phyloP scores from a whole-genome alignment of 2,329 filamentous ascomycete species.

The Aspergillus terreus region DNA sequence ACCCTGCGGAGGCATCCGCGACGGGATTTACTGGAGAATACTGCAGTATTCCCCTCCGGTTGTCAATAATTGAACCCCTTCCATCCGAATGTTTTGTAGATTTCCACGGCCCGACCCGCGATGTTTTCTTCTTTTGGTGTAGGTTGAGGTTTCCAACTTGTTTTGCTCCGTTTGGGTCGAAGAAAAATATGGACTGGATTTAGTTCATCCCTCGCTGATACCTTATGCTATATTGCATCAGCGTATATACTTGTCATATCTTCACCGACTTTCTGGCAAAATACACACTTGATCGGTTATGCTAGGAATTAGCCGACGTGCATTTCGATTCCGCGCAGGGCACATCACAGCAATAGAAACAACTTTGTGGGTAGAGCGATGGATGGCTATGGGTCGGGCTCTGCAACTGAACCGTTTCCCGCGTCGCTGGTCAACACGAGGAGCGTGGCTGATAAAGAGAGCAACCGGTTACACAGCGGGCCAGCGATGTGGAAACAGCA shows the following conservation, averaged over 20 bases:
- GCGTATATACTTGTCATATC: slow-evolving; percentile 4
- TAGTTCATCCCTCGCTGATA: neutral
- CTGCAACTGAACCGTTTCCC: neutral
- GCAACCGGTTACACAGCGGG: neutral
- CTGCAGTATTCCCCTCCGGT: neutral
- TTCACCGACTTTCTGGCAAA: slow-evolving; percentile 9
- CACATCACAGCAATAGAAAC: no score
- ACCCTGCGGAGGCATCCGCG: neutral
- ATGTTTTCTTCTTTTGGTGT: neutral
- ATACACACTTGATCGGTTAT: neutral
- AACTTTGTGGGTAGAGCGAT: no score
- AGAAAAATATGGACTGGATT: neutral
- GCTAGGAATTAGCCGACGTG: no score
- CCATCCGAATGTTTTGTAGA: neutral
- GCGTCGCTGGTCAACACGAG: neutral
- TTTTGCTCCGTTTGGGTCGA: neutral
- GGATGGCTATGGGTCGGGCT: neutral
- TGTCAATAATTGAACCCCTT: slow-evolving; percentile 7
- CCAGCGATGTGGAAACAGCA: neutral
- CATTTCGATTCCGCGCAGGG: no score
- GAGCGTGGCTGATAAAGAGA: neutral
- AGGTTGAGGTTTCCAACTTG: neutral
- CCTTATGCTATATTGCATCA: neutral
- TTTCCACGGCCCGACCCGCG: slow-evolving; percentile 8
- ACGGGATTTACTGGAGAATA: neutral